These are phyloP conservation scores for Aspergillus bertholletiae DNA, from an alignment of 495 filamentous ascomycete genomes.

Conservation along the genomic window DNA sequence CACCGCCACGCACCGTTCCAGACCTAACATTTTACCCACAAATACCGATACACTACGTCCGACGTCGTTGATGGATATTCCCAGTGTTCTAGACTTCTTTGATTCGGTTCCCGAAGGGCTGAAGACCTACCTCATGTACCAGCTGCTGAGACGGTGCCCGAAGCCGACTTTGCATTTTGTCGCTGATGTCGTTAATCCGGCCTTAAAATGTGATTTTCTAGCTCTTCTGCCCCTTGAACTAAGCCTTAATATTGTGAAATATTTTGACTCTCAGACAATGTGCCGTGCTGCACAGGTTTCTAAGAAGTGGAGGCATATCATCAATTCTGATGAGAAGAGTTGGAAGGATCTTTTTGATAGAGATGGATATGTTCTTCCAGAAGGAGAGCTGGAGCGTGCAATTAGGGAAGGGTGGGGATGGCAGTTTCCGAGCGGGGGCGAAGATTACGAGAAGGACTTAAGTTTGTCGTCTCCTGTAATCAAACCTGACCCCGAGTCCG, in stretches of 20 bases:
- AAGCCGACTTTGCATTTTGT: slow-evolving; percentile 90
- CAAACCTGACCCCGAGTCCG: slow-evolving; percentile 46
- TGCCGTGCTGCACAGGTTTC: slow-evolving; percentile 93
- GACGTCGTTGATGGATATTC: slow-evolving; percentile 66
- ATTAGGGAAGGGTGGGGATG: slow-evolving; percentile 98
- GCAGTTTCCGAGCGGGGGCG: slow-evolving; percentile 75
- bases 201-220: slow-evolving; percentile 93
- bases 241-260: slow-evolving; percentile 80
- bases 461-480: slow-evolving; percentile 42
- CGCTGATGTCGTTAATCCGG: slow-evolving; percentile 89
- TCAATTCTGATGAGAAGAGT: slow-evolving; percentile 88
- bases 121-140: slow-evolving; percentile 94
- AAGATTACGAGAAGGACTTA: slow-evolving; percentile 79
- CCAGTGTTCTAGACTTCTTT: slow-evolving; percentile 81
- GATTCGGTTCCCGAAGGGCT: slow-evolving; percentile 84
- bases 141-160: slow-evolving; percentile 82
- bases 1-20: slow-evolving; percentile 6
- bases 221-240: slow-evolving; percentile 80
- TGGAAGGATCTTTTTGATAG: slow-evolving; percentile 92
- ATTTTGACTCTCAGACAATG: slow-evolving; percentile 81
- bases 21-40: slow-evolving; percentile 5
- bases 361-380: slow-evolving; percentile 74
- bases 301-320: slow-evolving; percentile 83
- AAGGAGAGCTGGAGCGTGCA: slow-evolving; percentile 81
- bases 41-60: slow-evolving; percentile 19